A percentile compares a stretch with the other conserved stretches of the same genome.
Evolutionary conservation across 2,329 filamentous ascomycete genomes (phyloP).

Genomic region (Xylariaceae sp.): DNA sequence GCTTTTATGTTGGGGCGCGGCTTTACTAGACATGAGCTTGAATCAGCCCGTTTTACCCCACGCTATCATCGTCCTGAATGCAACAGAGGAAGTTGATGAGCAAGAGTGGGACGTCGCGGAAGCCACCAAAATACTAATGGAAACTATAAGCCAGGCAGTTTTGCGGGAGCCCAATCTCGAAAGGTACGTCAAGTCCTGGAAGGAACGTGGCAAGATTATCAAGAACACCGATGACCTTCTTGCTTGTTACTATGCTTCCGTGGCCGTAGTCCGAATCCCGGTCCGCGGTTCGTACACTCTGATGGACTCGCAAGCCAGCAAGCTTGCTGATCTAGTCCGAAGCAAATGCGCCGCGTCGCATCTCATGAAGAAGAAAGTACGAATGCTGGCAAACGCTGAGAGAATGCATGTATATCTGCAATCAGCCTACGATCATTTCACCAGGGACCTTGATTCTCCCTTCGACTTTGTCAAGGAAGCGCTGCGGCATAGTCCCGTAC

Average conservation of each 20-base stretch:
- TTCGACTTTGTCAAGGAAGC: conserved; percentile 49
- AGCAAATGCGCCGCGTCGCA: conserved; percentile 31
- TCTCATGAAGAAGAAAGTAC: conserved; percentile 30
- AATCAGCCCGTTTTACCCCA: too few relatives aligned
- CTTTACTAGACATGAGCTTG: too few relatives aligned
- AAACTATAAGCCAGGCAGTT: too few relatives aligned
- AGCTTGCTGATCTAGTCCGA: conserved; percentile 36
- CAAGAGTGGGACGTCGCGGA: too few relatives aligned
- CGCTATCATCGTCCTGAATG: too few relatives aligned
- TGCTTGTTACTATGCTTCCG: conserved; percentile 1
- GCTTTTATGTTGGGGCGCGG: too few relatives aligned
- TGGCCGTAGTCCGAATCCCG: conserved; percentile 34
- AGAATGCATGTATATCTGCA: conserved; percentile 44
- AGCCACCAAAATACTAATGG: too few relatives aligned
- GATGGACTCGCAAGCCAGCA: conserved; percentile 40
- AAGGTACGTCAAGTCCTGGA: too few relatives aligned
- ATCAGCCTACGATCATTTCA: conserved; percentile 46
- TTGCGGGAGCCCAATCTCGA: too few relatives aligned
- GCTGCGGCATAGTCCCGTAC: conserved; percentile 40
- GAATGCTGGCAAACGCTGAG: conserved; percentile 43
- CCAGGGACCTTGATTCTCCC: conserved; percentile 36
- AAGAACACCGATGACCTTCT: too few relatives aligned
- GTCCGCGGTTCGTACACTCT: conserved; percentile 35
- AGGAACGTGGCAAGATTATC: too few relatives aligned
- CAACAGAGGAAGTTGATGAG: too few relatives aligned